phyloP scores from a whole-genome alignment of 1,284 basidiomycete species.

The Fomitopsis palustris region DNA sequence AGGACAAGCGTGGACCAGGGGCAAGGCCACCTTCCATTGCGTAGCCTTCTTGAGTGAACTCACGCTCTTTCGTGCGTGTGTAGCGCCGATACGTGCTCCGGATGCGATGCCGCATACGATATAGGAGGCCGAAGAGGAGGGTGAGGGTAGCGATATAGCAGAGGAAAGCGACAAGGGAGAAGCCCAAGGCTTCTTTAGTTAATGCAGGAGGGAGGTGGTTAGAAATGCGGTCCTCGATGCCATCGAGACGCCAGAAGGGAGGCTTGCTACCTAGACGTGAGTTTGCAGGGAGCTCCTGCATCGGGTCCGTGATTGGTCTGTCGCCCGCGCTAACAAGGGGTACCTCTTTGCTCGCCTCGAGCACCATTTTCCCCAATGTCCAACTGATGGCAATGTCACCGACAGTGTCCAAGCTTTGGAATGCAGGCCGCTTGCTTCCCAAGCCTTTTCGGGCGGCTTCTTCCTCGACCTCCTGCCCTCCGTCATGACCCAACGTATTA shows the following conservation, averaged over 20 bases:
- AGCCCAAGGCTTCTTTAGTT: conserved; percentile 60
- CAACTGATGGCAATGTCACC: conserved; percentile 93
- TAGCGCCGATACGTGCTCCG: conserved; percentile 45
- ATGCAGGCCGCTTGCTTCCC: conserved; percentile 54
- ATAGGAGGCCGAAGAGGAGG: conserved; percentile 39
- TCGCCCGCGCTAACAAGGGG: conserved; percentile 43
- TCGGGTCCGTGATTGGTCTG: conserved; percentile 63
- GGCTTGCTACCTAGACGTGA: conserved; percentile 51
- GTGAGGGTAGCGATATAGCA: conserved; percentile 46
- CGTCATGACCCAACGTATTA: conserved; percentile 52
- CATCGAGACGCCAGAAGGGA: conserved; percentile 54
- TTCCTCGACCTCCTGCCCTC: conserved; percentile 51
- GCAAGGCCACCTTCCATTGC: conserved; percentile 59
- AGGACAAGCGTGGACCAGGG: conserved; percentile 18
- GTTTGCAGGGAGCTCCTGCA: conserved; percentile 55
- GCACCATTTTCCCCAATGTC: conserved; percentile 98
- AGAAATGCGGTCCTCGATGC: conserved; percentile 57
- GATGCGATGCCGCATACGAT: conserved; percentile 55
- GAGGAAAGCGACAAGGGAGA: conserved; percentile 60
- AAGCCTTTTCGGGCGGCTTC: conserved; percentile 82
- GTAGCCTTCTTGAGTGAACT: conserved; percentile 39
- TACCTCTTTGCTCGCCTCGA: conserved; percentile 90
- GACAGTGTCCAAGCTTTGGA: conserved; percentile 92
- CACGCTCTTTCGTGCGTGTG: conserved; percentile 38
- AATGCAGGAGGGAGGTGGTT: conserved; percentile 60